Conservation (phyloP, 129 eudicot species). For the Tagetes patula region DNA sequence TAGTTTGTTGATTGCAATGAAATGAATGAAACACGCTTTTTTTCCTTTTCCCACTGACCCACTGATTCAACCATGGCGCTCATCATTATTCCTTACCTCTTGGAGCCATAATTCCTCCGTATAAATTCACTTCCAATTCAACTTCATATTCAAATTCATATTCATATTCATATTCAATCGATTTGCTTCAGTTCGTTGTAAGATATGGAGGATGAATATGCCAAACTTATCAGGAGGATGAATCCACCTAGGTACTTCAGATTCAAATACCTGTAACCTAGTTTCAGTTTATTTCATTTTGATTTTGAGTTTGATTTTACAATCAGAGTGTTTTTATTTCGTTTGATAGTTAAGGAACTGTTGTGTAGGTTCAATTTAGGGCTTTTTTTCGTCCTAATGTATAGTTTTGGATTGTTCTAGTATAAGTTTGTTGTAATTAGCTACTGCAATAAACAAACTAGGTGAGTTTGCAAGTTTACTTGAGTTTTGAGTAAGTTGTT, state of each 20-base stretch:
- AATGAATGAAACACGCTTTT: background rate
- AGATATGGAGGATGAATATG: conserved; percentile 79
- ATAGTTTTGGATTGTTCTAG: no score
- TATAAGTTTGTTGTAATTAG: no score
- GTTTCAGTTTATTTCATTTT: background rate
- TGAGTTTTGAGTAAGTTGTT: no score
- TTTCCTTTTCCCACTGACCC: background rate
- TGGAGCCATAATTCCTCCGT: conserved; percentile 22
- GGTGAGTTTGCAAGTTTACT: no score
- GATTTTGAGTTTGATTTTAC: background rate
- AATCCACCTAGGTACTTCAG: conserved; percentile 78
- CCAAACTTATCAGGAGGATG: conserved; percentile 80
- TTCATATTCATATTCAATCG: background rate
- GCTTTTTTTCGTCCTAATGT: no score
- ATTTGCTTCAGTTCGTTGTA: background rate
- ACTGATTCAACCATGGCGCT: background rate
- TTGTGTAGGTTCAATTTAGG: no score
- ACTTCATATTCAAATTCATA: background rate
- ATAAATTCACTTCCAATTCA: conserved; percentile 17
- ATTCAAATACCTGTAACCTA: background rate
- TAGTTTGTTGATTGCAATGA: background rate
- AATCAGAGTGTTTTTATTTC: no score
- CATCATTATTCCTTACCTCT: conserved; percentile 20
- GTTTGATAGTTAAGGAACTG: no score
- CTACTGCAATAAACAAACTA: no score